phyloP scores from a whole-genome alignment of 352 stramenopile genomes.

The Globisporangium perplexum region DNA sequence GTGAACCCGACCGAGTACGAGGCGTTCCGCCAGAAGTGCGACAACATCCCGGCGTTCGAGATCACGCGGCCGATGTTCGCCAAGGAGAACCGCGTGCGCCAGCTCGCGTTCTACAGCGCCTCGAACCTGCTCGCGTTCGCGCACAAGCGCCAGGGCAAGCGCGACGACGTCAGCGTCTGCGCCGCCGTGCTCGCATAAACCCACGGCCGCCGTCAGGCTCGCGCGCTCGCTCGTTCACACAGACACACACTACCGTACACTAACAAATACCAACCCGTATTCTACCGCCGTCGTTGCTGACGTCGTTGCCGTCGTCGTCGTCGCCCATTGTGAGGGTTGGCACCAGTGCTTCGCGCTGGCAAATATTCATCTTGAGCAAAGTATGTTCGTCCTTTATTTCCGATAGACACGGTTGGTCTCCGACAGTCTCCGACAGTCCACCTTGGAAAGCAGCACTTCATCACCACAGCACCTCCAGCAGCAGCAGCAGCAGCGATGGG shows the following conservation, averaged over 20 bases:
- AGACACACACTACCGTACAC: not conserved
- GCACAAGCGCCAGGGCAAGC: conserved; percentile 85
- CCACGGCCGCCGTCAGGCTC: not conserved
- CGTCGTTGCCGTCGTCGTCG: no score
- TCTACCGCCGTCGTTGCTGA: not conserved
- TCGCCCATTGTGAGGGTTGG: no score
- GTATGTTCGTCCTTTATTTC: no score
- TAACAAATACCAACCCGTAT: not conserved
- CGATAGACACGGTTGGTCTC: no score
- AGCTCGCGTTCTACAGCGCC: conserved; percentile 85
- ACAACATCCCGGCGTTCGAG: conserved; percentile 58
- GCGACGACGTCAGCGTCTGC: conserved; percentile 84
- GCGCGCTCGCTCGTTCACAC: no score
- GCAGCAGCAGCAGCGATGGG: conserved; percentile 23
- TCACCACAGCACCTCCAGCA: conserved; percentile 3
- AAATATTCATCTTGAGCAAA: no score
- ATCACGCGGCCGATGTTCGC: conserved; percentile 55
- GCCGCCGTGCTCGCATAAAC: conserved; percentile 70
- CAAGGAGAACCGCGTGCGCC: conserved; percentile 82
- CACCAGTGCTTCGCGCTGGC: no score
- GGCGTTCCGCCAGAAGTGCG: conserved; percentile 66
- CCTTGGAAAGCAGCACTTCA: not conserved
- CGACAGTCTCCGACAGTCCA: no score
- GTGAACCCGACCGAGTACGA: conserved; percentile 64
- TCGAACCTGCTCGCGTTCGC: conserved; percentile 86